Evolutionary conservation across 192 early-diverging fungal species (phyloP), one percentile per base, ranked within the genome.

Genomic region (Coemansia sp.): DNA sequence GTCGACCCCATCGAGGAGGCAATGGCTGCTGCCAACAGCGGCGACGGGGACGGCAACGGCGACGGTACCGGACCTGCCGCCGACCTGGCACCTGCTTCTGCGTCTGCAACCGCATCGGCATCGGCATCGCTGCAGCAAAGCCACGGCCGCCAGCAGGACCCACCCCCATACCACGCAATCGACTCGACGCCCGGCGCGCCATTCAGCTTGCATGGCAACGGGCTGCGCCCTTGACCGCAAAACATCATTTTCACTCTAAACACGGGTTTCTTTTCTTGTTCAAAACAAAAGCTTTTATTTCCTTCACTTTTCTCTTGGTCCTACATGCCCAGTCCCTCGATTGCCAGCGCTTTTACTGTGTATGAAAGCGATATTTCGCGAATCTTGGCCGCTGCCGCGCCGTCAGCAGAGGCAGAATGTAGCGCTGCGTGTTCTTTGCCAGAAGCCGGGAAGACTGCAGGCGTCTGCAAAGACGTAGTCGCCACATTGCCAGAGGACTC

Each of bases 311-410:
- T n/a, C n/a, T 9, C 34, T 35, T 35, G 34, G 0, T 50, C 18
- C 47, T 68, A 80, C 72, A 80, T 74, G 0, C 78, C 78, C 19
- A 80, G 61, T 0, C 78, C 78, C 24, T 80, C 78, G 22, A 80
- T 68, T 23, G 72, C 67, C 61, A 80, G 62, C 10, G 78, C 72
- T 11, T 65, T 55, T 16, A 80, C 78, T 2, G 71, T 55, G 6
- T 35, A 24, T 32, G 78, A 80, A n/a, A 80, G 66, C 57, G 65
- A 34, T 6, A 74, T 48, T 14, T 80, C 78, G 53, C 65, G 63
- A 20, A 68, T 58, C 24, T 51, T 48, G 25, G 57, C 62, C 23
- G 25, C 22, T 57, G 50, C 45, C 14, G 42, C 19, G 56, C 20
- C 57, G 65, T 27, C 8, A 42, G 56, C 10, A 61, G 34, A 4